These are phyloP conservation scores for Coniella vitis DNA, from an alignment of 2,329 filamentous ascomycete species.

Conservation along the genomic window DNA sequence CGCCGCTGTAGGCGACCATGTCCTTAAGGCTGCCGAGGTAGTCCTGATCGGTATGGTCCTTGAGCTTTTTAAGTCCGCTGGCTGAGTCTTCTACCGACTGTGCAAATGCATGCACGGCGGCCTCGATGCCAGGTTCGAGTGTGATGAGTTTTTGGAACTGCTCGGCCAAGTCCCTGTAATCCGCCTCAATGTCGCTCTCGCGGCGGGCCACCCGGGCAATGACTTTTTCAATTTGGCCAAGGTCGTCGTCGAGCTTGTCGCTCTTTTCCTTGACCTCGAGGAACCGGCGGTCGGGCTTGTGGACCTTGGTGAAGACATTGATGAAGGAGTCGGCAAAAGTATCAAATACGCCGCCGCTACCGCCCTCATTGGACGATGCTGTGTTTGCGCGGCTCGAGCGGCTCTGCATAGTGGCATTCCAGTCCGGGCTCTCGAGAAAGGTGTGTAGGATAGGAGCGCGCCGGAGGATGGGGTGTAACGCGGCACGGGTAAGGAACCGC, in stretches of 20 bases:
- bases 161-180: constrained; percentile 82
- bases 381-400: constrained; percentile 59
- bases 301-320: constrained; percentile 93
- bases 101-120: constrained; percentile 77
- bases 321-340: constrained; percentile 94
- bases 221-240: constrained; percentile 92
- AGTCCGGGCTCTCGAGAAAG: constrained; percentile 89
- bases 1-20: constrained; percentile 90
- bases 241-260: constrained; percentile 89
- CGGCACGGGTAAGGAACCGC: constrained; percentile 80
- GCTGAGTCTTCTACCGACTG: constrained; percentile 79
- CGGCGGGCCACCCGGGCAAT: constrained; percentile 82
- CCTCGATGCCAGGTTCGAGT: constrained; percentile 81
- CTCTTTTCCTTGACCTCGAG: constrained; percentile 88
- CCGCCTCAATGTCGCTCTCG: constrained; percentile 78
- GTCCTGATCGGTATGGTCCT: constrained; percentile 89
- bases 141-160: constrained; percentile 92
- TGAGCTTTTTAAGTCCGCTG: constrained; percentile 68
- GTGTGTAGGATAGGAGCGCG: constrained; percentile 75
- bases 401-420: constrained; percentile 91
- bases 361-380: constrained; percentile 27
- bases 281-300: constrained; percentile 91
- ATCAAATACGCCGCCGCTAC: constrained; percentile 73
- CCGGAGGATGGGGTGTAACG: constrained; percentile 82
- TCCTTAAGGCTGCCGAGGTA: constrained; percentile 89